These are phyloP conservation scores for Heteromeles arbutifolia DNA, from an alignment of 306 rosid species.

Conservation along the genomic window DNA sequence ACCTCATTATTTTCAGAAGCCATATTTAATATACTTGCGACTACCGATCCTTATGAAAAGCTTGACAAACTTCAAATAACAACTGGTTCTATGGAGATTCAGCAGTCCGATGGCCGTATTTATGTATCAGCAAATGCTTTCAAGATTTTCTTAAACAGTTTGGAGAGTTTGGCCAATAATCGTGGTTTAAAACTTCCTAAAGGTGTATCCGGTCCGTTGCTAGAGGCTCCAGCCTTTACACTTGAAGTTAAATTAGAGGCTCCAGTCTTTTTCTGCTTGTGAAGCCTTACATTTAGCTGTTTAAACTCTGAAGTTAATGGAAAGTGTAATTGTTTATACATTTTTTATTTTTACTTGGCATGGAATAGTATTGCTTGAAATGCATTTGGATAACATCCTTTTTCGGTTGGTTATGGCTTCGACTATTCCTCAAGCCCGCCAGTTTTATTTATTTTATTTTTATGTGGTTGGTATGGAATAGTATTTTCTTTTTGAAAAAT, in stretches of 20 bases:
- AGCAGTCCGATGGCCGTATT: constrained; percentile 85
- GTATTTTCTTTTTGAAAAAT: too few species aligned
- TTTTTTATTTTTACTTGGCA: too few species aligned
- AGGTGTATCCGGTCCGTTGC: constrained; percentile 62
- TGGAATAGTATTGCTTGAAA: too few species aligned
- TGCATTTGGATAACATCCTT: too few species aligned
- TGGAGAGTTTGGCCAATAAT: constrained; percentile 82
- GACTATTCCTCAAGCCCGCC: too few species aligned
- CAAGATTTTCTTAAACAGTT: constrained; percentile 70
- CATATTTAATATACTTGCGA: constrained; percentile 68
- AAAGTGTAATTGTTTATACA: too few species aligned
- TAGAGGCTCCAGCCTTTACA: constrained; percentile 73
- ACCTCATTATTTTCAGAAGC: constrained; percentile 63
- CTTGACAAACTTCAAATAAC: constrained; percentile 78
- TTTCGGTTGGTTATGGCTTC: too few species aligned
- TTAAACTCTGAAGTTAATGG: too few species aligned
- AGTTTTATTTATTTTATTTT: too few species aligned
- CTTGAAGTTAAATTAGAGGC: constrained; percentile 88
- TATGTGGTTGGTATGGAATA: too few species aligned
- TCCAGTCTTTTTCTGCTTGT: too few species aligned
- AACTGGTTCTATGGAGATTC: constrained; percentile 64
- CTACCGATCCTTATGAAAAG: constrained; percentile 93
- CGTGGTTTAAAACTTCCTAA: constrained; percentile 74
- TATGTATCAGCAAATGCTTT: constrained; percentile 69
- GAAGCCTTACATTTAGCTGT: too few species aligned